These are phyloP conservation scores for Phaeodactylum tricornutum DNA, from an alignment of 108 stramenopile genomes.

Conservation along the genomic window DNA sequence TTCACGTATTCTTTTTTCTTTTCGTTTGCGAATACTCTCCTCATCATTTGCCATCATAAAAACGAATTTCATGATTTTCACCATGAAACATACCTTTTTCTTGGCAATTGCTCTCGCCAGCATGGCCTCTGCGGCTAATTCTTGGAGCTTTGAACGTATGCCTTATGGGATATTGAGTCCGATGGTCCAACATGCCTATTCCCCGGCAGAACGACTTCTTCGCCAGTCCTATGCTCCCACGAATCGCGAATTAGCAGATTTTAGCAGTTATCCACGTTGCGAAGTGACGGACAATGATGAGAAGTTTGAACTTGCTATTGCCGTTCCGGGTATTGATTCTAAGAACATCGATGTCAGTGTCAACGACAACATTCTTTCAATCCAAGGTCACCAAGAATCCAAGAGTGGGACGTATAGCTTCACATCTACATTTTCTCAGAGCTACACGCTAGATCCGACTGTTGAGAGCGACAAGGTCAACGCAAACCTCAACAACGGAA, in stretches of 20 bases:
- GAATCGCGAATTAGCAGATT: no score
- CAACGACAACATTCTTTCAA: constrained; percentile 16
- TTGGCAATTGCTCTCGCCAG: background rate
- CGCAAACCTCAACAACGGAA: constrained; percentile 34
- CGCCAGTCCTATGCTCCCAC: background rate
- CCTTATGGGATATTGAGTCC: background rate
- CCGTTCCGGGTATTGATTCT: constrained; percentile 44
- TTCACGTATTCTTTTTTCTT: background rate
- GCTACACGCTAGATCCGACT: constrained; percentile 3
- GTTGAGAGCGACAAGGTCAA: constrained; percentile 10
- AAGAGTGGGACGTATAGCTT: constrained; percentile 1
- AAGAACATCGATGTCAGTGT: constrained; percentile 36
- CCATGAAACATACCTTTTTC: background rate
- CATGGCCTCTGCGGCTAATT: background rate
- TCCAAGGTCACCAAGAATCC: background rate
- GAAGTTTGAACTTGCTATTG: constrained; percentile 40
- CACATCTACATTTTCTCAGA: constrained; percentile 4
- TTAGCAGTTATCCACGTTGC: constrained; percentile 52
- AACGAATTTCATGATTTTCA: background rate
- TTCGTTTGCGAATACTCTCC: background rate
- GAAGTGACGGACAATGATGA: constrained; percentile 43
- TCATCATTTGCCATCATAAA: background rate
- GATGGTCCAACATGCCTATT: background rate
- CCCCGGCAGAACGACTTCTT: background rate
- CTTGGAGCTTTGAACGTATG: background rate